Base-by-base conservation (phyloP, 495 filamentous ascomycete genomes). In the Penicillium nucicola region DNA sequence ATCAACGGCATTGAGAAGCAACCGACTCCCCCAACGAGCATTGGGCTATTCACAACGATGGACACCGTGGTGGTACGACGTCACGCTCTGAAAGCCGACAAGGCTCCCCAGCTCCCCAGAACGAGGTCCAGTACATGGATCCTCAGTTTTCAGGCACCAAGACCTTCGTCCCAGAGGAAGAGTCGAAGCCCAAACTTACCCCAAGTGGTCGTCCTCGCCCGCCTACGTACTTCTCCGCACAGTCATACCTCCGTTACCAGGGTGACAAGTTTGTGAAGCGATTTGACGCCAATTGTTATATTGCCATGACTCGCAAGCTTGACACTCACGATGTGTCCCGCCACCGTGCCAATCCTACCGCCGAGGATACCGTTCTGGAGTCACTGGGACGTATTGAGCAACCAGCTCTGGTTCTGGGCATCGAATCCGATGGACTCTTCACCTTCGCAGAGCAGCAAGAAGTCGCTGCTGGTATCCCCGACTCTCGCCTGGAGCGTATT, bases 261-360 rank as follows among this genome's bases (percentile, higher is more conserved):
- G 92, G 89, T 35, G 81, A 85, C 46, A 98, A 98, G 68, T 98
- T 98, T 64, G 92, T 97, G 53, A 90, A 89, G 62, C 85, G 93
- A 6, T 98, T 97, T 64, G 93, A 98, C 69, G 87, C 89, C 55
- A 98, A 98, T 64, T 97, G 93, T 74, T 98, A 98, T 71, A 97
- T 98, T 49, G 91, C 93, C 52, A 96, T 97, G 66, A 97, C 93
- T 5, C 88, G 93, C 51, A 98, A 98, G 69, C 84, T 98, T n/a
- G 93, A 98, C 61, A 98, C 93, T 3, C 93, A 98, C 65, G 93
- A 98, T 63, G 82, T 98, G 22, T 91, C 89, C 17, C 80, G 90
- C 18, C 77, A 84, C 55, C 84, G 90, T 15, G 66, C 71, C 33
- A 66, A 56, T 33, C 60, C 67, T 4, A 54, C 66, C 2, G 61